Base-by-base conservation (phyloP, 2,329 filamentous ascomycete species). In the Pestalotiopsis sp. region DNA sequence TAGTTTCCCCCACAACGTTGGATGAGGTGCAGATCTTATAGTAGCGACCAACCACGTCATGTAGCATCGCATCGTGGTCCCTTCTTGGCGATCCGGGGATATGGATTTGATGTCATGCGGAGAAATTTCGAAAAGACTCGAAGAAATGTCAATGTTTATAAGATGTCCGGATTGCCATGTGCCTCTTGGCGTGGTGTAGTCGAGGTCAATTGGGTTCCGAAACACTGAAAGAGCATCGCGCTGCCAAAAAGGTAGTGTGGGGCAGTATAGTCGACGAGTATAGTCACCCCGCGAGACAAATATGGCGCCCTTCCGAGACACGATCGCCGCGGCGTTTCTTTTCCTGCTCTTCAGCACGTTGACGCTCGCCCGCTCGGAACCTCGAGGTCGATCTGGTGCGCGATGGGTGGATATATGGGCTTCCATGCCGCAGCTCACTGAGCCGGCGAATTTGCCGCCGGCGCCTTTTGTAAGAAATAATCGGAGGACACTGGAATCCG, bases 391-490 rank as follows among this genome's bases (percentile, higher is more conserved):
- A 23, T n/a, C 45, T 1, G 62, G 67, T 49, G 72, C 82, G 61
- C 85, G 87, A 70, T 91, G 89, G 89, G 83, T 90, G 14, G 85
- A 87, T 70, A 86, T 87, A 13, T 91, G 88, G 88, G 85, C 86
- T 0, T 78, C 86, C 2, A 91, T 90, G 88, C 88, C 88, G 0
- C 88, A 91, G 75, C 79, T 90, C 68, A 87, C 86, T 2, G 89
- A 91, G 77, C 84, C 84, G 2, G 80, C 78, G 6, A 91, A 91
- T 72, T 78, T 91, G 2, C 89, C 89, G 17, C 84, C 84, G 1
- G 74, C 82, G 3, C 86, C 87, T 36, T 91, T 88, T 76, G 86
- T 85, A 77, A 76, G 83, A 79, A 52, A 5, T 17, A 25, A 45
- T 14, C 23, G 3, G n/a, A 56, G 14, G 3, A n/a, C 9, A 9